Evolutionary conservation across 306 rosid species (phyloP).

Genomic region (Vigna angularis): DNA sequence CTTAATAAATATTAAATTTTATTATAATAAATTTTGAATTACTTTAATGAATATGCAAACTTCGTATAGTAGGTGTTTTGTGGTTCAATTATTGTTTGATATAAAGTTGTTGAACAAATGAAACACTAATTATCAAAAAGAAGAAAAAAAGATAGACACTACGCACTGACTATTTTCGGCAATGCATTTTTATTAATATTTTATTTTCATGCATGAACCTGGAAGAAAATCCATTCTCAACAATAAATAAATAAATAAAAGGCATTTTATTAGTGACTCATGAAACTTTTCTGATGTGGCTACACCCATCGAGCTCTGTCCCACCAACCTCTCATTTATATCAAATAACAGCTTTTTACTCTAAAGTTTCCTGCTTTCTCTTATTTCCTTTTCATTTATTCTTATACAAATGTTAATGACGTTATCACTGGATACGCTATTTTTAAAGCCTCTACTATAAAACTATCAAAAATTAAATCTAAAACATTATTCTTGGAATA

Average conservation of each 20-base stretch:
- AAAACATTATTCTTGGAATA: background rate
- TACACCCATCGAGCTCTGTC: background rate
- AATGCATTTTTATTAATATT: conserved; percentile 3
- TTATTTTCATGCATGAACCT: conserved; percentile 25
- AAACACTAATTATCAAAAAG: background rate
- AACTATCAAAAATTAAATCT: background rate
- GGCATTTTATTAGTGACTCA: conserved; percentile 4
- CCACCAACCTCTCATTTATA: background rate
- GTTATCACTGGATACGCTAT: background rate
- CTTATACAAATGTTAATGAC: background rate
- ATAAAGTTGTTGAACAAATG: background rate
- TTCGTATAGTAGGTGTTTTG: background rate
- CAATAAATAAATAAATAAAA: background rate
- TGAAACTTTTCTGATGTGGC: conserved; percentile 7
- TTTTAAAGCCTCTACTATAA: background rate
- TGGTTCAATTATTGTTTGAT: conserved; percentile 4
- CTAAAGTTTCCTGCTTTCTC: background rate
- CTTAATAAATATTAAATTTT: too few species aligned
- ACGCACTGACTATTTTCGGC: background rate
- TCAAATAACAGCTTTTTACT: conserved; percentile 16
- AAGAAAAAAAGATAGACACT: background rate
- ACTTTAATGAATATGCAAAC: too few species aligned
- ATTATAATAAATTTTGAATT: too few species aligned
- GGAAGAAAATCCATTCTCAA: background rate
- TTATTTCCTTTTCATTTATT: background rate